Evolutionary conservation across 1,139 yeast species (phyloP), one percentile per base, ranked within the genome.

Genomic region (Pichia norvegensis): DNA sequence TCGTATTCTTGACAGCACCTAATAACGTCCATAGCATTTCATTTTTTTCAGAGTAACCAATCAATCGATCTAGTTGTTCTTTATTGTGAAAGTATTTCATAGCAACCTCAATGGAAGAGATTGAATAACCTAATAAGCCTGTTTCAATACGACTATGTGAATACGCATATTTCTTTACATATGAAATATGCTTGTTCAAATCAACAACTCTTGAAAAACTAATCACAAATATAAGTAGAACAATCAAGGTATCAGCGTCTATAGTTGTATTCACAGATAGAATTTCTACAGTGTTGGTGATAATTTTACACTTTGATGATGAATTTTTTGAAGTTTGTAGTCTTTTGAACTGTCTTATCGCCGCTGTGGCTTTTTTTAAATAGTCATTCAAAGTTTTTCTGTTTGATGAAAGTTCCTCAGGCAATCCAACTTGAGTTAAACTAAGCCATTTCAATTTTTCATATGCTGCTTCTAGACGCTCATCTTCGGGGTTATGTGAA

Each of bases 31-130:
- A 81, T 29, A 82, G 66, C n/a, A 62, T 62, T 38, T 61, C 63
- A 59, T 85, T 86, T 2, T 61, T 60, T 7, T 60, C 61, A 0
- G 92, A 79, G 10, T 43, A 40, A 1, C 43, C 20, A 10, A 46
- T 21, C 8, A 69, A 62, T 0, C 55, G 53, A 2, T 66, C 58
- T 40, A 85, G 63, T 9, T 70, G 69, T 1, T 57, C 50, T n/a
- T 68, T 49, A 38, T 74, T 74, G 1, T 58, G 53, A 25, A 86
- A 69, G 59, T 84, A 94, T 49, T 67, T 77, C 8, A 87, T 58
- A 0, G 87, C 95, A 0, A 92, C 95, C 57, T 88, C 95, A 40
- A 88, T 67, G 11, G 95, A 86, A 44, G 95, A 82, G 29, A 88
- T 55, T 0, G 81, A 73, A 55, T 81, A 82, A 0, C 85, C 86